Conservation (phyloP, 139 green algal species). For the Chlorella ohadii region DNA sequence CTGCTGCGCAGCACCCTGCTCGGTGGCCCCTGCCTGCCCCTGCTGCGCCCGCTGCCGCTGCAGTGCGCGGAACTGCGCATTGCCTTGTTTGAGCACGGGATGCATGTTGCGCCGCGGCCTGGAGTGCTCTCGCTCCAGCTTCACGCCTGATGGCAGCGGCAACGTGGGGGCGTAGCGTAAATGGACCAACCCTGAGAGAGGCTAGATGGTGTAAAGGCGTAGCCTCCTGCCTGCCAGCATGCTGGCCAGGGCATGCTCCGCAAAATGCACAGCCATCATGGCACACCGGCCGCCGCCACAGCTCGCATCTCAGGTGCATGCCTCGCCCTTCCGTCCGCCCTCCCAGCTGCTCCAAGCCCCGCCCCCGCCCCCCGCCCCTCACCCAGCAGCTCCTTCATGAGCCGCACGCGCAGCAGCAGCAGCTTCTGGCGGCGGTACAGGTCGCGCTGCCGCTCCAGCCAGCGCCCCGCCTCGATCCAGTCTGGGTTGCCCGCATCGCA, state of each 20-base stretch:
- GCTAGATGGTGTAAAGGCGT: no score
- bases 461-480: conserved; percentile 37
- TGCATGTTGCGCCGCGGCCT: conserved; percentile 17
- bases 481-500: not conserved
- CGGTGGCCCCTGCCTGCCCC: not conserved
- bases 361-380: not conserved
- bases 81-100: conserved; percentile 1
- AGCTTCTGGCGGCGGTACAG: conserved; percentile 47
- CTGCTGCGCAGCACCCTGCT: not conserved
- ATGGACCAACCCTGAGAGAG: no score
- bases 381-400: conserved; percentile 44
- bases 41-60: not conserved
- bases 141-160: conserved; percentile 18
- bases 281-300: no score
- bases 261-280: no score
- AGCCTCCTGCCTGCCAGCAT: no score
- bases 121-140: not conserved
- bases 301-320: not conserved
- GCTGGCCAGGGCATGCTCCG: no score
- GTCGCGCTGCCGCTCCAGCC: conserved; percentile 37
- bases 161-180: no score
- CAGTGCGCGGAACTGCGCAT: not conserved
- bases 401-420: conserved; percentile 9
- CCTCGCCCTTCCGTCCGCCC: not conserved
- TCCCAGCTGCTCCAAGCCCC: no score